A percentile compares a stretch with the other conserved stretches of the same genome.
Conservation (phyloP, 2,329 filamentous ascomycete species). For the Clonostachys chloroleuca region DNA sequence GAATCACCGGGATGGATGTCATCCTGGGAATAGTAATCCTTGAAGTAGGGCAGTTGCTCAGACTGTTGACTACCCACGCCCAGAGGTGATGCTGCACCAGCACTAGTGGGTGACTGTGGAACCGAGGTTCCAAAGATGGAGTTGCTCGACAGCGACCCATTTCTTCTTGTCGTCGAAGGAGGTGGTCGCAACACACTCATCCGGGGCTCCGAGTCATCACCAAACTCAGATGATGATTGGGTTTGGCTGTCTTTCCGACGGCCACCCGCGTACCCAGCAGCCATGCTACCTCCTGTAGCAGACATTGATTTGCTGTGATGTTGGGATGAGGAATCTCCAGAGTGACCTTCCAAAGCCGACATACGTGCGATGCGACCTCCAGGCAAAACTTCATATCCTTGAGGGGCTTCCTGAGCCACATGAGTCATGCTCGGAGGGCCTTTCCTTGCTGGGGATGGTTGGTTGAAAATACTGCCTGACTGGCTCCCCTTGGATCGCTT, state of each 20-base stretch:
- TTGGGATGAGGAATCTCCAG: constrained; percentile 55
- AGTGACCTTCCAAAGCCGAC: constrained; percentile 82
- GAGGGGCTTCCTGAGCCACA: constrained; percentile 16
- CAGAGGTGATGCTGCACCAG: constrained; percentile 71
- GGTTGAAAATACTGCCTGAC: constrained; percentile 78
- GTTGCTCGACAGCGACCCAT: constrained; percentile 84
- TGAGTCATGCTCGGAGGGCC: constrained; percentile 34
- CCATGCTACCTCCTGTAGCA: constrained; percentile 22
- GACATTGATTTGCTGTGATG: constrained; percentile 27
- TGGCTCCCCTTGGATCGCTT: constrained; percentile 56
- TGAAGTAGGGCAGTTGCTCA: constrained; percentile 93
- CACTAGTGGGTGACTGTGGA: constrained; percentile 69
- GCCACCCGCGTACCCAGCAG: constrained; percentile 38
- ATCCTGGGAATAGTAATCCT: constrained; percentile 97
- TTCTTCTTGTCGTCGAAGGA: constrained; percentile 59
- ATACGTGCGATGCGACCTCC: constrained; percentile 91
- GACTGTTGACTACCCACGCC: constrained; percentile 85
- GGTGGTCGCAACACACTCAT: constrained; percentile 53
- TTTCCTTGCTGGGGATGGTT: constrained; percentile 70
- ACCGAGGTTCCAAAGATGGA: constrained; percentile 71
- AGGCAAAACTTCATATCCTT: constrained; percentile 71
- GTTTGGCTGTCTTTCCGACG: constrained; percentile 43
- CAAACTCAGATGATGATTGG: constrained; percentile 68
- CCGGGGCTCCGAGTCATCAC: constrained; percentile 63
- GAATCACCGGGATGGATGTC: constrained; percentile 90